Evolutionary conservation across 306 rosid genomes (phyloP).

Genomic region (Coriaria nepalensis): DNA sequence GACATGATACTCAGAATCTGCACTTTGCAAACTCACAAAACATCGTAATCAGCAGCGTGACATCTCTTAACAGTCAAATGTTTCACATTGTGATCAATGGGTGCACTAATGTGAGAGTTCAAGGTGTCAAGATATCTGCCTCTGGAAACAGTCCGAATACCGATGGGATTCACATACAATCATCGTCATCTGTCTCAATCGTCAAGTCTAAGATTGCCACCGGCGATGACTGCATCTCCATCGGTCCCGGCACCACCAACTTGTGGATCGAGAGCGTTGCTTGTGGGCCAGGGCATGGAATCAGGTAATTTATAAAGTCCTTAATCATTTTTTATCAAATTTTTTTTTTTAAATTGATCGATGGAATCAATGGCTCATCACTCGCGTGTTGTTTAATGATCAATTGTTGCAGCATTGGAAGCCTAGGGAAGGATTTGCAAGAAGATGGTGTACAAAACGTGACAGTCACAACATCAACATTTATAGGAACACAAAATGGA

Average conservation of each 20-base stretch:
- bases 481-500: slow-evolving; percentile 32
- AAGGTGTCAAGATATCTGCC: slow-evolving; percentile 21
- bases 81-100: slow-evolving; percentile 34
- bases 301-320: slow-evolving; percentile 25
- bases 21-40: slow-evolving; percentile 25
- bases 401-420: slow-evolving; percentile 33
- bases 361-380: too few relatives aligned
- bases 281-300: slow-evolving; percentile 62
- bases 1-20: slow-evolving; percentile 20
- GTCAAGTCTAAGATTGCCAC: slow-evolving; percentile 24
- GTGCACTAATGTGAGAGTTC: slow-evolving; percentile 25
- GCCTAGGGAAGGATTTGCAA: slow-evolving; percentile 25
- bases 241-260: slow-evolving; percentile 38
- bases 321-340: too few relatives aligned
- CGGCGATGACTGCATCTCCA: slow-evolving; percentile 14
- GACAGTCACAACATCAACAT: slow-evolving; percentile 23
- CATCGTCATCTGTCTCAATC: slow-evolving; percentile 32
- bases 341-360: too few relatives aligned
- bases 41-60: slow-evolving; percentile 21
- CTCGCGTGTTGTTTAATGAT: too few relatives aligned
- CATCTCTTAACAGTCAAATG: slow-evolving; percentile 36
- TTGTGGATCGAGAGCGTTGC: slow-evolving; percentile 41
- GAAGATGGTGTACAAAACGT: slow-evolving; percentile 54
- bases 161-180: slow-evolving; percentile 54
- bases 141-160: slow-evolving; percentile 45